Evolutionary conservation across 2,329 filamentous ascomycete species (phyloP), one percentile per base, ranked within the genome.

Genomic region (Fusarium poae): DNA sequence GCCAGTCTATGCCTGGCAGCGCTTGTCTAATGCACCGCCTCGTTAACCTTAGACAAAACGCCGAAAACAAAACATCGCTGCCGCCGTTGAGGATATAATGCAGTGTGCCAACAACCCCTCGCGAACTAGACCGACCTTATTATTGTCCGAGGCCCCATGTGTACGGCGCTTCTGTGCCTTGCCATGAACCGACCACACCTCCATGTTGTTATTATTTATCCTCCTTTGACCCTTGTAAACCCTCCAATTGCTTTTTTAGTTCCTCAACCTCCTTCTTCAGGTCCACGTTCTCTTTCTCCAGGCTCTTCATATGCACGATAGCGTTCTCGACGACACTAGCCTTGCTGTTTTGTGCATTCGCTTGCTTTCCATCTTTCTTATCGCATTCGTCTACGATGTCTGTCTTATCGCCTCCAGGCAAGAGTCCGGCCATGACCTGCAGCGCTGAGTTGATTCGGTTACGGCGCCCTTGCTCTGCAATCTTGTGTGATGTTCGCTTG

Each of bases 241-340:
- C 74, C 45, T 77, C 75, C 32, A 81, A 60, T 45, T 75, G 74
- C 34, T 65, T 72, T 62, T 74, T 80, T 27, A 81, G 58, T 51
- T 74, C 71, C 20, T 75, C 64, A 20, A 92, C 74, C 76, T 87
- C 89, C 71, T 85, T 86, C 76, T 92, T 91, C 18, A 91, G 87
- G 57, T 86, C 85, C 25, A 86, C 85, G 16, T 94, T 87, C 76
- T 97, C 92, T 72, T 88, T 83, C 79, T 97, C 90, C 65, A 99
- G 80, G 63, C 90, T 86, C 79, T 93, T 95, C 81, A 99, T 97
- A 77, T 98, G 97, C 59, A 94, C 91, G 74, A 98, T 98, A 2
- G 96, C 96, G 80, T 92, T 90, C 80, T 99, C 96, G n/a, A 99
- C 96, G 1, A 97, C 97, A 72, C 92, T 97, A 2, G 96, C 96